Evolutionary conservation across 345 rosid species (phyloP), one percentile per base, ranked within the genome.

Genomic region (Dipteronia dyeriana): DNA sequence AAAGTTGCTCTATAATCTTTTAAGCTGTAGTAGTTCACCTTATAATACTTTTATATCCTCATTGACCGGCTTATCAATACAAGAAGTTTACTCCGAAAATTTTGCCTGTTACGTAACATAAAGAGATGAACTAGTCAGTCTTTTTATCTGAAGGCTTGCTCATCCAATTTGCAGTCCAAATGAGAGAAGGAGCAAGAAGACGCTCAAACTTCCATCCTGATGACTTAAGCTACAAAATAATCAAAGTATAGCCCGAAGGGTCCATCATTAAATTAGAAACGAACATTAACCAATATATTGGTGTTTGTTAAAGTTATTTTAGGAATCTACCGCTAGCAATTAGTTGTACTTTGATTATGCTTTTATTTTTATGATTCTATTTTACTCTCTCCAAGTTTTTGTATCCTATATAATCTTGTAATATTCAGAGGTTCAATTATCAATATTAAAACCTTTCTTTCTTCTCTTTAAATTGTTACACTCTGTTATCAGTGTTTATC

Each of bases 121-220:
- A 31, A 1, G 56, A 29, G 25, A 63, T 41, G 47, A 65, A 62
- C 90, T 86, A 94, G 77, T 90, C 91, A 20, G 68, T 79, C 85
- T 94, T 94, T 66, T 85, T 79, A 81, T 79, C 84, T 1, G 77
- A 75, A 23, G 83, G 60, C 51, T n/a, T 81, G 49, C 59, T 20
- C 61, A 72, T 77, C 98, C 98, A 95, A 64, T 86, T 82, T 68
- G 97, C 98, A 78, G 84, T 89, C 97, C 98, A 95, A 51, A 83
- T 79, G 70, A 93, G 82, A 20, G 97, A 88, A 51, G 87, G 92
- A 22, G 92, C 82, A 45, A 93, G 91, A 72, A 95, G 95, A 62
- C 97, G 95, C 67, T 90, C 93, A 3, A 93, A 86, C 80, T 89
- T 90, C 97, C 98, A 95, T 75, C 98, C 97, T 3, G 85, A 80